A percentile compares a stretch with the other conserved stretches of the same genome.
Conservation (phyloP, 768 basidiomycete genomes). For the Chlorophyllum brunneum region DNA sequence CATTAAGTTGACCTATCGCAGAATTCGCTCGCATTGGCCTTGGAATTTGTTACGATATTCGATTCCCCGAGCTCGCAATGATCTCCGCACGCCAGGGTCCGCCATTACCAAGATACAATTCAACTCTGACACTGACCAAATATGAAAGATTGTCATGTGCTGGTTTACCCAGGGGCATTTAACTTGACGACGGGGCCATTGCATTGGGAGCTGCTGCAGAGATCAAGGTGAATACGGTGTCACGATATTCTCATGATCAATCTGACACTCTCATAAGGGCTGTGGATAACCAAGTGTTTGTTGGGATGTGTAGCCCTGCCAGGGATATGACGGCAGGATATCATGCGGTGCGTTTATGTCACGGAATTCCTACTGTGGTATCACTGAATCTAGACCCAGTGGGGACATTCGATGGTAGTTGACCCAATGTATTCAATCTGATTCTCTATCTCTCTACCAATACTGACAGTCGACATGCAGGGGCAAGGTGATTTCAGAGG, state of each 20-base stretch:
- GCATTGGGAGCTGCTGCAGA: slow-evolving; percentile 92
- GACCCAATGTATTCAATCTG: slow-evolving; percentile 69
- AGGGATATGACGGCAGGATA: slow-evolving; percentile 79
- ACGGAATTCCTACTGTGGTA: not conserved
- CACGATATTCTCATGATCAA: slow-evolving; percentile 19
- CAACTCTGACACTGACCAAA: not conserved
- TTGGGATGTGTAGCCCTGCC: slow-evolving; percentile 95
- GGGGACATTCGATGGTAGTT: slow-evolving; percentile 90
- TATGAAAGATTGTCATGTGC: slow-evolving; percentile 69
- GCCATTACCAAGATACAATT: slow-evolving; percentile 14
- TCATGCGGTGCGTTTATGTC: slow-evolving; percentile 65
- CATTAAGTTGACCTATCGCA: slow-evolving; percentile 23
- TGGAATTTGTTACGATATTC: slow-evolving; percentile 95
- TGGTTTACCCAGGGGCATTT: slow-evolving; percentile 94
- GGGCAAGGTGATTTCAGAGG: slow-evolving; percentile 72
- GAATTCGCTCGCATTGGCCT: slow-evolving; percentile 96
- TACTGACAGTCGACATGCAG: slow-evolving; percentile 35
- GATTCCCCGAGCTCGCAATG: slow-evolving; percentile 93
- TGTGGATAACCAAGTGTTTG: slow-evolving; percentile 96
- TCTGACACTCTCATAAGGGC: slow-evolving; percentile 34
- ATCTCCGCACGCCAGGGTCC: slow-evolving; percentile 82
- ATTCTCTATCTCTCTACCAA: not conserved
- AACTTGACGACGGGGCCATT: slow-evolving; percentile 94
- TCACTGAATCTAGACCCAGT: slow-evolving; percentile 37
- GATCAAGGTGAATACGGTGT: slow-evolving; percentile 52